These are phyloP conservation scores for Neltuma alba DNA, from an alignment of 306 rosid genomes.

Conservation along the genomic window DNA sequence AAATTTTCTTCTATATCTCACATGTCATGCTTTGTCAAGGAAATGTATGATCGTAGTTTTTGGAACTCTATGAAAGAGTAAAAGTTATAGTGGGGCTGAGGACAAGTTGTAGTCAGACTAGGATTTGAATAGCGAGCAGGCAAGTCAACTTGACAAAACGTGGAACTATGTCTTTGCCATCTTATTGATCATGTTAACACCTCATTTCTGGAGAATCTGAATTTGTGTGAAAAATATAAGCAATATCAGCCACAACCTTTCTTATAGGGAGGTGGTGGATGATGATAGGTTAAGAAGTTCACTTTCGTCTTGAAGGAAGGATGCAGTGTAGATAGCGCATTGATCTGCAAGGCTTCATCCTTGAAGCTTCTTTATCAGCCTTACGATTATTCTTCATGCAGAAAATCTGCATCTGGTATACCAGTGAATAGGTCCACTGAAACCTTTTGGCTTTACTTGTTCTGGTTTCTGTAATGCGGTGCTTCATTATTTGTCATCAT, in stretches of 20 bases:
- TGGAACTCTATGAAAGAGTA: background rate
- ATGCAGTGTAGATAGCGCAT: slow-evolving; percentile 1
- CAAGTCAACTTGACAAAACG: background rate
- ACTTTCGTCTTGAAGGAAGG: background rate
- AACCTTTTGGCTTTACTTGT: slow-evolving; percentile 24
- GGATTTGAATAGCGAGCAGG: slow-evolving; percentile 1
- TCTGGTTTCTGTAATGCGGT: slow-evolving; percentile 3
- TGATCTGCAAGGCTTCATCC: slow-evolving; percentile 16
- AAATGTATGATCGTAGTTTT: background rate
- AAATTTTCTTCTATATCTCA: background rate
- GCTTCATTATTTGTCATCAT: background rate
- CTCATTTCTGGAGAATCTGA: background rate
- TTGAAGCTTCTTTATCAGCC: slow-evolving; percentile 4
- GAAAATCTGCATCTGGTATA: slow-evolving; percentile 1
- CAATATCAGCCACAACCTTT: background rate
- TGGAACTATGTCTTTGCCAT: background rate
- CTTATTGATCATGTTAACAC: background rate
- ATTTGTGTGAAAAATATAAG: background rate
- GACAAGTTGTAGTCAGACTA: slow-evolving; percentile 6
- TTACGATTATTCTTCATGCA: background rate
- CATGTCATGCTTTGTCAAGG: background rate
- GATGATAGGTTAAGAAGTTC: background rate
- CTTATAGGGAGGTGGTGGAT: background rate
- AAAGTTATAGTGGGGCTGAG: background rate
- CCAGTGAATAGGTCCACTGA: background rate